Evolutionary conservation across 2,329 filamentous ascomycete genomes (phyloP), one percentile per base, ranked within the genome.

Genomic region (Fusarium temperatum): DNA sequence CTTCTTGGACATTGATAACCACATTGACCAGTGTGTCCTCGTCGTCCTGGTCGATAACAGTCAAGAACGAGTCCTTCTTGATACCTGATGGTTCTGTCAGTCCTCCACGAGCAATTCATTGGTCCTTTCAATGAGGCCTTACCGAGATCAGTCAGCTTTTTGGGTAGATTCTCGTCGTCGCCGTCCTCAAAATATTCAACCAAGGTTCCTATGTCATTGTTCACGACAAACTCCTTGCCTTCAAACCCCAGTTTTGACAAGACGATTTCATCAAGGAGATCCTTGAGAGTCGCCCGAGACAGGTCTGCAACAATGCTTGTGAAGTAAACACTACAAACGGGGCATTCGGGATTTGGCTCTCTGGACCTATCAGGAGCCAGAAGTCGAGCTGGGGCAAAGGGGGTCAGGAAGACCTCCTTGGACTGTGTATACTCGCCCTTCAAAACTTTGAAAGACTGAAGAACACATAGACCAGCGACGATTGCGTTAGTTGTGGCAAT

Each of bases 401-500:
- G 90, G 63, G 94, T 94, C 54, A 98, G 86, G 82, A 97, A 98
- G 18, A 97, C 87, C 88, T 96, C 96, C 81, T 92, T 95, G 0
- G 92, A 91, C 76, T 91, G 89, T 39, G 87, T 84, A 67, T 92
- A 92, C 55, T 95, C 90, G 26, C 90, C 89, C 78, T 88, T 92
- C 66, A 99, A 85, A 30, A 98, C 92, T 82, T 98, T 98, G 86
- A 97, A 96, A 0, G 95, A 92, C 81, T 98, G 93, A 32, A 99
- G 85, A 12, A 98, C 95, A 79, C 95, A 98, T 15, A 99, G 88
- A 18, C 94, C 93, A 22, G 96, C 96, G 4, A 96, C 96, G 81
- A 98, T 97, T 22, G 96, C 96, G 81, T 99, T 99, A 1, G 96
- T 98, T 0, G 96, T 99, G 10, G 96, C 96, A 80, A 99, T 99